Conservation (phyloP, 2,329 filamentous ascomycete species). For the Elsinoe batatas region DNA sequence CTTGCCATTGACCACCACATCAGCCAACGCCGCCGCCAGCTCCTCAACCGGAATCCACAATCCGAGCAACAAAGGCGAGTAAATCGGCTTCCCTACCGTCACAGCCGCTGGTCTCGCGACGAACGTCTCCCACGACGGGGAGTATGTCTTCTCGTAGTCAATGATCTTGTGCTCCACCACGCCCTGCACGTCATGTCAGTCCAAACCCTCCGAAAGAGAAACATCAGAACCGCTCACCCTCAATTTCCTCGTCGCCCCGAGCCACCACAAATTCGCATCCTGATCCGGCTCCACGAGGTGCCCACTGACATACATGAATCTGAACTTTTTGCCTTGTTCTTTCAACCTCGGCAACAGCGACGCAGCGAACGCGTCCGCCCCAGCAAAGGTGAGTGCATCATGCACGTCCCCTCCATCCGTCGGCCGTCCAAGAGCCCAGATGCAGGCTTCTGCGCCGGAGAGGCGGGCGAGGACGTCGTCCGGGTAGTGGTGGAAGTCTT, state of each 20-base stretch:
- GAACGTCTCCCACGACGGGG: constrained; percentile 19
- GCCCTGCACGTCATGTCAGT: constrained; percentile 15
- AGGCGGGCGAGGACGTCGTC: constrained; percentile 31
- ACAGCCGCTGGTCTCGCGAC: constrained; percentile 21
- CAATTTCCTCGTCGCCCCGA: constrained; percentile 22
- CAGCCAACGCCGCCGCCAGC: constrained; percentile 19
- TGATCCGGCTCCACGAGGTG: constrained; percentile 25
- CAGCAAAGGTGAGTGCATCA: constrained; percentile 27
- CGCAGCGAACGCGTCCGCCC: constrained; percentile 24
- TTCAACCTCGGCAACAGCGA: constrained; percentile 16
- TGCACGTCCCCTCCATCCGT: constrained; percentile 24
- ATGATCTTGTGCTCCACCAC: constrained; percentile 23
- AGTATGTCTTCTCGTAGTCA: constrained; percentile 18
- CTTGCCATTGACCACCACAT: constrained; percentile 17
- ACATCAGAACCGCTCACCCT: constrained; percentile 19
- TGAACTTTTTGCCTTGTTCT: constrained; percentile 24
- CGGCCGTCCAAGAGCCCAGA: constrained; percentile 29
- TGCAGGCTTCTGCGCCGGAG: constrained; percentile 32
- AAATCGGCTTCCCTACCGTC: constrained; percentile 15
- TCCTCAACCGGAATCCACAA: constrained; percentile 18
- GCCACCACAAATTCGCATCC: constrained; percentile 26
- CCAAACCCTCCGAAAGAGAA: not conserved
- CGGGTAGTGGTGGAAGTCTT: constrained; percentile 45
- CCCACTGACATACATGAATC: constrained; percentile 32
- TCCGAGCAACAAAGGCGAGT: constrained; percentile 11